Percentiles rank a stretch among this genome's conserved stretches.
These are phyloP conservation scores for Cunninghamia lanceolata DNA, from an alignment of 75 land plant species.

Conservation along the genomic window DNA sequence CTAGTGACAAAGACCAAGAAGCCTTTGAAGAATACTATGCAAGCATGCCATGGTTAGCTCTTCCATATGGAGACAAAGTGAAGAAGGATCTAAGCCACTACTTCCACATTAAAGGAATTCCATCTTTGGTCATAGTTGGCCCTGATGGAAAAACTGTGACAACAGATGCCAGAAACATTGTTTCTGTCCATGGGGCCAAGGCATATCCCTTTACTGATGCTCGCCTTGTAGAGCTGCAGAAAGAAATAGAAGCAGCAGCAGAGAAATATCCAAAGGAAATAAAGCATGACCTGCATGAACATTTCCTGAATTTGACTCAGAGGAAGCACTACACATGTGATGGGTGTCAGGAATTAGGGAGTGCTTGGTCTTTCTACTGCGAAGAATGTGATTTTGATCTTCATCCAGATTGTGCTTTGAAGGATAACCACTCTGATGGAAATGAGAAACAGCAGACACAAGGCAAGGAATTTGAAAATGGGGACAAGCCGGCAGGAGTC, in stretches of 20 bases:
- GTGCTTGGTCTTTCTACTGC: slow-evolving; percentile 41
- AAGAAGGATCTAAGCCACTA: slow-evolving; percentile 24
- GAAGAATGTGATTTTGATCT: slow-evolving; percentile 40
- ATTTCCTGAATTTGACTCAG: slow-evolving; percentile 22
- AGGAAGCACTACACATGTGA: slow-evolving; percentile 34
- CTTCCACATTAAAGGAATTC: slow-evolving; percentile 28
- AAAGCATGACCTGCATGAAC: slow-evolving; percentile 25
- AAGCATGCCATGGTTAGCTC: slow-evolving; percentile 51
- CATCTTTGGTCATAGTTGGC: slow-evolving; percentile 31
- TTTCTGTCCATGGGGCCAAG: slow-evolving; percentile 25
- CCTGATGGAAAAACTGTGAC: slow-evolving; percentile 43
- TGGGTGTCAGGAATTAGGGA: slow-evolving; percentile 24
- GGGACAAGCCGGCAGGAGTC: neutral
- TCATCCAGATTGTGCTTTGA: slow-evolving; percentile 35
- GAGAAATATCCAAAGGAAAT: slow-evolving; percentile 26
- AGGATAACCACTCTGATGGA: neutral
- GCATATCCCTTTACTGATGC: slow-evolving; percentile 43
- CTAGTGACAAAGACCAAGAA: slow-evolving; percentile 34
- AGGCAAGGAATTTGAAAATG: neutral
- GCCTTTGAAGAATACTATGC: slow-evolving; percentile 19
- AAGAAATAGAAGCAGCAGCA: slow-evolving; percentile 15
- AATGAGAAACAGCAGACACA: neutral
- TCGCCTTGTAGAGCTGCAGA: slow-evolving; percentile 19
- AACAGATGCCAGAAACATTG: slow-evolving; percentile 20
- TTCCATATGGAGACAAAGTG: slow-evolving; percentile 40